These are phyloP conservation scores for Simplicillium sp. DNA, from an alignment of 2,329 filamentous ascomycete species.

Conservation along the genomic window DNA sequence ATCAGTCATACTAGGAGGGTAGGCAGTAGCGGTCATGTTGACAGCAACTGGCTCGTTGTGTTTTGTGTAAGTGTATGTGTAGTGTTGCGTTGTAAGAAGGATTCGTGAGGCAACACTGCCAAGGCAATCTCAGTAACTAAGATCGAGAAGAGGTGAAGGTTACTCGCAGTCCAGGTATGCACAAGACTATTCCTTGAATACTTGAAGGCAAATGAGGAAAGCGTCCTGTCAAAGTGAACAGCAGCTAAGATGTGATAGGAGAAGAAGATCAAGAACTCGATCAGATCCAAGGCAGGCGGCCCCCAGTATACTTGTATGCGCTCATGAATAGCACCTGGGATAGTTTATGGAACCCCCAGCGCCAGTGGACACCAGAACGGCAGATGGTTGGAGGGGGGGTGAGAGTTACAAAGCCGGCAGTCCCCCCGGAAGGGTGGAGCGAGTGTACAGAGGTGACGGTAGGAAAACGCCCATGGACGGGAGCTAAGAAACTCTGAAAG, in stretches of 20 bases:
- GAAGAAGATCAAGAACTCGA: neutral
- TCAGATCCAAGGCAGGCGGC: neutral
- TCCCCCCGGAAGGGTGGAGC: neutral
- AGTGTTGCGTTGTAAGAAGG: too few relatives aligned
- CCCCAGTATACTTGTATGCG: neutral
- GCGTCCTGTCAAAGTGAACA: too few relatives aligned
- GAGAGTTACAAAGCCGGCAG: neutral
- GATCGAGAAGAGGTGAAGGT: too few relatives aligned
- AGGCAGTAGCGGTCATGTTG: conserved; percentile 53
- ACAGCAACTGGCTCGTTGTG: conserved; percentile 34
- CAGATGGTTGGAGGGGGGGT: neutral
- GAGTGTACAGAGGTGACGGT: neutral
- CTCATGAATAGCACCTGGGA: too few relatives aligned
- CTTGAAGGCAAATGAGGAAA: too few relatives aligned
- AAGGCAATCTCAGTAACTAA: too few relatives aligned
- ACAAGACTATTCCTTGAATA: too few relatives aligned
- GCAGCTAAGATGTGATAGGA: conserved; percentile 3
- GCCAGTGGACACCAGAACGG: neutral
- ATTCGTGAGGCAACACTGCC: too few relatives aligned
- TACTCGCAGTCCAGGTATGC: too few relatives aligned
- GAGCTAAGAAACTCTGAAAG: neutral
- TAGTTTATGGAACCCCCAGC: too few relatives aligned
- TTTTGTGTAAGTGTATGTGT: conserved; percentile 9
- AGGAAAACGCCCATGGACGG: neutral
- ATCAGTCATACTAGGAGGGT: conserved; percentile 54